A percentile compares a stretch with the other conserved stretches of the same genome.
Conservation (phyloP, 2,329 filamentous ascomycete genomes). For the Xylaria arbuscula region DNA sequence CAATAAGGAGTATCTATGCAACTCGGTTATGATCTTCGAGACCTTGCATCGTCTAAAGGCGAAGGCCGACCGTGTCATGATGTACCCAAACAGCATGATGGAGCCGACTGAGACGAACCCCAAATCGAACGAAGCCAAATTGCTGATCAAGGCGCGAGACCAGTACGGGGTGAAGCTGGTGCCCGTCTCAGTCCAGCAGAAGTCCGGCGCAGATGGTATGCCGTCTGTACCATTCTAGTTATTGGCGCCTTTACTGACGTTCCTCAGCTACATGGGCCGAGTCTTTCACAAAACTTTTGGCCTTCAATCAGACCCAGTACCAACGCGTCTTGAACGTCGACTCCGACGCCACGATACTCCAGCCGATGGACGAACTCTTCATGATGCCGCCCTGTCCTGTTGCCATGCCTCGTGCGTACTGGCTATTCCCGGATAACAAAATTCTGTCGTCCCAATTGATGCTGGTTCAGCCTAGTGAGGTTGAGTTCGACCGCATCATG, state of each 20-base stretch:
- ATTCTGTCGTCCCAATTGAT: slow-evolving; percentile 71
- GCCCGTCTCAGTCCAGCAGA: slow-evolving; percentile 56
- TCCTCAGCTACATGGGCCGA: slow-evolving; percentile 66
- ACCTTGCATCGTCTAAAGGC: slow-evolving; percentile 55
- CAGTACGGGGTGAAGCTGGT: slow-evolving; percentile 58
- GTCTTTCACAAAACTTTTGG: slow-evolving; percentile 74
- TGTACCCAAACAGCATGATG: slow-evolving; percentile 58
- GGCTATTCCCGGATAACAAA: slow-evolving; percentile 66
- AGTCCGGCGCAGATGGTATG: slow-evolving; percentile 53
- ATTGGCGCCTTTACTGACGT: slow-evolving; percentile 18
- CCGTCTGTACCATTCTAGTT: slow-evolving; percentile 1
- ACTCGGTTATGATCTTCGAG: slow-evolving; percentile 63
- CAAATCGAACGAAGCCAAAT: slow-evolving; percentile 46
- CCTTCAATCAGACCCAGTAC: slow-evolving; percentile 75
- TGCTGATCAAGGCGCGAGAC: slow-evolving; percentile 58
- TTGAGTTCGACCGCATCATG: slow-evolving; percentile 59
- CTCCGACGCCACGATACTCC: slow-evolving; percentile 71
- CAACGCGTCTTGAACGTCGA: slow-evolving; percentile 63
- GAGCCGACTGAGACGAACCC: slow-evolving; percentile 47
- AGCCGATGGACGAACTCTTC: slow-evolving; percentile 77
- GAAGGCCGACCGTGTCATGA: slow-evolving; percentile 58
- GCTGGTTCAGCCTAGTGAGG: slow-evolving; percentile 67
- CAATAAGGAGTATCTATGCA: slow-evolving; percentile 60
- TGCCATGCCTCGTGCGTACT: slow-evolving; percentile 79
- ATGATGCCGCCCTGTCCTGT: slow-evolving; percentile 69